A percentile compares a stretch with the other conserved stretches of the same genome.
Conservation (phyloP, 2,329 filamentous ascomycete genomes). For the Ilyonectria robusta region DNA sequence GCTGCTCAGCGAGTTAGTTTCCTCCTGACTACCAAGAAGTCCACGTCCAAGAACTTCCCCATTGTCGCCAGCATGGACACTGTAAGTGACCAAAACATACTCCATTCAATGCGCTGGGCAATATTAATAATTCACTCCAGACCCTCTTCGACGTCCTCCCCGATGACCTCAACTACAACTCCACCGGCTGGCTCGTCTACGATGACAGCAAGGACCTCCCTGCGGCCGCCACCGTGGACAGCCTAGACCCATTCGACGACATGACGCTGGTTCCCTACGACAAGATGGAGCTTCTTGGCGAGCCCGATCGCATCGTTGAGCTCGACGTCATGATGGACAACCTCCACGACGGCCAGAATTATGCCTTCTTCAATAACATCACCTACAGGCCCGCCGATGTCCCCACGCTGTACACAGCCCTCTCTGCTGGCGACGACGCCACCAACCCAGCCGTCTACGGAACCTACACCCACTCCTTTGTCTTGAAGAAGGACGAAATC, state of each 20-base stretch:
- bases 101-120: neutral
- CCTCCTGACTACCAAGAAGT: slow-evolving; percentile 74
- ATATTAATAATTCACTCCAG: slow-evolving; percentile 52
- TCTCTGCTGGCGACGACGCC: slow-evolving; percentile 73
- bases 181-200: slow-evolving; percentile 75
- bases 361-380: slow-evolving; percentile 81
- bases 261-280: slow-evolving; percentile 80
- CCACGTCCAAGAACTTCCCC: slow-evolving; percentile 74
- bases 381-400: slow-evolving; percentile 83
- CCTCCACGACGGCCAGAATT: slow-evolving; percentile 71
- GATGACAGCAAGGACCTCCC: slow-evolving; percentile 62
- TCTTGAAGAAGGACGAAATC: slow-evolving; percentile 76
- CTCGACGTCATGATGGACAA: slow-evolving; percentile 76
- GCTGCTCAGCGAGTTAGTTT: slow-evolving; percentile 78
- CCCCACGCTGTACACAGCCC: slow-evolving; percentile 82
- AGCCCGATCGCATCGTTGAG: slow-evolving; percentile 75
- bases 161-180: slow-evolving; percentile 75
- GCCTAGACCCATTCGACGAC: slow-evolving; percentile 81
- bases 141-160: slow-evolving; percentile 79
- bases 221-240: slow-evolving; percentile 68
- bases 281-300: slow-evolving; percentile 70
- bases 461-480: slow-evolving; percentile 73
- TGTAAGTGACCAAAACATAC: slow-evolving; percentile 53
- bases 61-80: slow-evolving; percentile 80
- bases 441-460: slow-evolving; percentile 76